Evolutionary conservation across 768 basidiomycete genomes (phyloP).

Genomic region (Pholiota microspora): DNA sequence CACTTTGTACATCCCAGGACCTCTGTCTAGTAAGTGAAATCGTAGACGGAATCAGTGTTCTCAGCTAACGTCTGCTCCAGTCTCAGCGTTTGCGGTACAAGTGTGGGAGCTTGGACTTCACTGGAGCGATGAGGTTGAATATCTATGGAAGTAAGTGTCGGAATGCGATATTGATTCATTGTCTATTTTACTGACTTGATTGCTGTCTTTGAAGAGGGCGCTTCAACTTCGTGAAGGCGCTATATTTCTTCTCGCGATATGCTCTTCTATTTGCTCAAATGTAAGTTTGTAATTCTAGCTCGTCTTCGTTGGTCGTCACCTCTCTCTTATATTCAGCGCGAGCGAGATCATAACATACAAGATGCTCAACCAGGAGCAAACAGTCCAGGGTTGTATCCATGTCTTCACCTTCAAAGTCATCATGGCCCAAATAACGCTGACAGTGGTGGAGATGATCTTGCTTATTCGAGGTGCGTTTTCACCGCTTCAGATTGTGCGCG

Average conservation of each 20-base stretch:
- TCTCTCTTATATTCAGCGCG: slow-evolving; percentile 1
- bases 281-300: slow-evolving; percentile 11
- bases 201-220: slow-evolving; percentile 7
- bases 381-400: not conserved
- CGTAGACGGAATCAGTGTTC: not conserved
- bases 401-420: slow-evolving; percentile 12
- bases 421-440: slow-evolving; percentile 12
- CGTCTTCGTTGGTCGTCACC: not conserved
- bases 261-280: slow-evolving; percentile 16
- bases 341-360: slow-evolving; percentile 10
- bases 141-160: slow-evolving; percentile 17
- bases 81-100: slow-evolving; percentile 20
- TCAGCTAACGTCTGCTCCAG: slow-evolving; percentile 2
- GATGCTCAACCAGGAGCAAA: not conserved
- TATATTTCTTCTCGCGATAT: slow-evolving; percentile 21
- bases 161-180: not conserved
- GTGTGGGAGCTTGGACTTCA: slow-evolving; percentile 15
- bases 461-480: slow-evolving; percentile 19
- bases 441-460: slow-evolving; percentile 20
- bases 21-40: not conserved
- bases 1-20: not conserved
- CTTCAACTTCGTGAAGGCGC: slow-evolving; percentile 9
- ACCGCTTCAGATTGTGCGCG: not conserved
- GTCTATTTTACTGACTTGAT: not conserved
- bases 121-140: slow-evolving; percentile 21